Evolutionary conservation across 2,329 filamentous ascomycete genomes (phyloP), one percentile per base, ranked within the genome.

Genomic region (Fusarium coffeatum): DNA sequence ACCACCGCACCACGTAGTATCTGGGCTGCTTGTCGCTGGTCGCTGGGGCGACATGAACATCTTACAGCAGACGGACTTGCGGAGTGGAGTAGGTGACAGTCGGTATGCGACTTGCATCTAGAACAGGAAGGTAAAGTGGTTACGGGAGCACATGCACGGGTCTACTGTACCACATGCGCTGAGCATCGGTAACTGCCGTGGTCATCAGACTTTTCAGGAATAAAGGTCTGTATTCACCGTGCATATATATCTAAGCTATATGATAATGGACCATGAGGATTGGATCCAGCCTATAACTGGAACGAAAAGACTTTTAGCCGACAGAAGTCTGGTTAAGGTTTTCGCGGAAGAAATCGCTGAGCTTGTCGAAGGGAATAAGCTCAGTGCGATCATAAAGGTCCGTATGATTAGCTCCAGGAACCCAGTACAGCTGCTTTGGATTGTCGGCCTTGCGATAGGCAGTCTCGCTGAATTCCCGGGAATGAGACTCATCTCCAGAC

Each of bases 341-440:
- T 4, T 23, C 13, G 4, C 41, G 41, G 15, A 43, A 43, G 41
- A 43, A 43, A 0, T 23, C 22, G 15, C 5, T 9, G 41, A 43
- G 5, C 5, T 43, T 11, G 10, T 3, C 4, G 9, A 59, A 59
- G 9, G 56, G 56, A 22, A 59, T 41, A 0, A 59, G 3, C 20
- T 57, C 56, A 7, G 32, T 34, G 0, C 56, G 56, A 32, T 59
- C 56, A 16, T 59, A 59, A 1, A 59, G 51, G 15, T 59, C 56
- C 9, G 2, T 3, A 4, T 59, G 50, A 0, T 25, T 3, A 16
- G 56, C 56, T 2, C 41, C 41, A 12, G n/a, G 25, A 1, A 59
- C 18, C 50, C 20, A 57, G 8, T 37, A 11, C 3, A 59, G 30
- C 20, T 59, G 32, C 32, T 59, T 59, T 1, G 56, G 56, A 1